Percentiles rank a stretch among this genome's conserved stretches.
phyloP scores from a whole-genome alignment of 169 alveolate species.

The Plasmodium vinckei region DNA sequence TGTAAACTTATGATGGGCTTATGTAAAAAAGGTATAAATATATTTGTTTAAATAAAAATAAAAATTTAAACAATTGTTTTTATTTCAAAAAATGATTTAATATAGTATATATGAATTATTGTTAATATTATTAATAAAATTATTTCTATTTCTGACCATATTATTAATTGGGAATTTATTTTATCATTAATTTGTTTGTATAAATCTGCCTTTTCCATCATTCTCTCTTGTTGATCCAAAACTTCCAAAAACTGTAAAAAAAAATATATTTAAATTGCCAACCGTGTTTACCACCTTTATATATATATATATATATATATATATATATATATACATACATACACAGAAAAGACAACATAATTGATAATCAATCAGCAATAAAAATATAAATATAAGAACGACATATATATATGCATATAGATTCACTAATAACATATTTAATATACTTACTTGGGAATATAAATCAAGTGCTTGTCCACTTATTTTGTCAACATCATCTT shows the following conservation, averaged over 20 bases:
- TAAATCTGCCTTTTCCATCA: conserved; percentile 68
- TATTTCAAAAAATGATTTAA: conserved; percentile 74
- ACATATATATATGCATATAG: no score
- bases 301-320: no score
- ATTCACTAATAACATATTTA: no score
- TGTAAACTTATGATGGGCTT: no score
- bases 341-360: no score
- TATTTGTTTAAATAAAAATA: background rate
- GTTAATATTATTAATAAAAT: conserved; percentile 47
- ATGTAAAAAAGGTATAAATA: no score
- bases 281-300: no score
- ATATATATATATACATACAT: no score
- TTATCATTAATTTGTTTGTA: conserved; percentile 70
- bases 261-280: background rate
- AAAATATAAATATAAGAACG: no score
- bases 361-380: no score
- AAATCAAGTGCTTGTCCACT: conserved; percentile 22
- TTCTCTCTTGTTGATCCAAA: conserved; percentile 63
- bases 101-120: conserved; percentile 56
- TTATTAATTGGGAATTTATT: conserved; percentile 59
- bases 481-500: conserved; percentile 64
- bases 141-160: conserved; percentile 73
- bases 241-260: conserved; percentile 56
- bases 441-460: conserved; percentile 35
- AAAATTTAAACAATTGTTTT: conserved; percentile 61